Conservation (phyloP, 371 early-diverging fungal species). For the Mortierella sp. region DNA sequence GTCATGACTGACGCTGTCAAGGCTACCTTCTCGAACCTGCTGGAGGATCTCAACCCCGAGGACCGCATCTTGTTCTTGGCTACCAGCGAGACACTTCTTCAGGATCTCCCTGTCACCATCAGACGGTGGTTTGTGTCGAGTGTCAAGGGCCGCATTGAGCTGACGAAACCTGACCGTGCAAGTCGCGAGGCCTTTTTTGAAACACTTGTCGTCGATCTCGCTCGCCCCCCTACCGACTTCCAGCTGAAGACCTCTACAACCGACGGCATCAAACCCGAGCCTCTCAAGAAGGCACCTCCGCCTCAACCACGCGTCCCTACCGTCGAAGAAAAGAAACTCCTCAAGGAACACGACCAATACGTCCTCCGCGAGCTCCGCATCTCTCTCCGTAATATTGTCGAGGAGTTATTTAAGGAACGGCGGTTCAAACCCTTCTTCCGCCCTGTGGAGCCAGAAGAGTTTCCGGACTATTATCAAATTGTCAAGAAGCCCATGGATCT, state of each 20-base stretch:
- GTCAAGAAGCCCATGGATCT: conserved; percentile 84
- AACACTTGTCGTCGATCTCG: conserved; percentile 31
- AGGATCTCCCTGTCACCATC: conserved; percentile 50
- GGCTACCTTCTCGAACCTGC: conserved; percentile 59
- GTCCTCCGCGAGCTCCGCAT: conserved; percentile 65
- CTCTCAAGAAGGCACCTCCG: conserved; percentile 60
- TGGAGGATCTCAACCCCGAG: conserved; percentile 60
- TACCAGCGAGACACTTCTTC: conserved; percentile 61
- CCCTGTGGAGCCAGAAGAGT: conserved; percentile 61
- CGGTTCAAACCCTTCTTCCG: conserved; percentile 61
- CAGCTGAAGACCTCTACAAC: conserved; percentile 11
- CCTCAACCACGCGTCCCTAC: conserved; percentile 64
- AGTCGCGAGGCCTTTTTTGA: conserved; percentile 30
- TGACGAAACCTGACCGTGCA: conserved; percentile 10
- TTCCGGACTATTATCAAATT: conserved; percentile 61
- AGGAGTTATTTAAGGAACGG: conserved; percentile 61
- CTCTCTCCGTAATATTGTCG: conserved; percentile 63
- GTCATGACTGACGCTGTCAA: conserved; percentile 58
- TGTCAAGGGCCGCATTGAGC: conserved; percentile 35
- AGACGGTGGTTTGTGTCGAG: conserved; percentile 52
- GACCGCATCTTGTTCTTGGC: conserved; percentile 69
- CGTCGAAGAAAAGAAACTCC: conserved; percentile 55
- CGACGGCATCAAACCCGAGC: conserved; percentile 11
- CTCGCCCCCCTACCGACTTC: conserved; percentile 42
- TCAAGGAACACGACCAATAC: conserved; percentile 61